These are phyloP conservation scores for Globisporangium sylvaticum DNA, from an alignment of 352 stramenopile species.

Conservation along the genomic window DNA sequence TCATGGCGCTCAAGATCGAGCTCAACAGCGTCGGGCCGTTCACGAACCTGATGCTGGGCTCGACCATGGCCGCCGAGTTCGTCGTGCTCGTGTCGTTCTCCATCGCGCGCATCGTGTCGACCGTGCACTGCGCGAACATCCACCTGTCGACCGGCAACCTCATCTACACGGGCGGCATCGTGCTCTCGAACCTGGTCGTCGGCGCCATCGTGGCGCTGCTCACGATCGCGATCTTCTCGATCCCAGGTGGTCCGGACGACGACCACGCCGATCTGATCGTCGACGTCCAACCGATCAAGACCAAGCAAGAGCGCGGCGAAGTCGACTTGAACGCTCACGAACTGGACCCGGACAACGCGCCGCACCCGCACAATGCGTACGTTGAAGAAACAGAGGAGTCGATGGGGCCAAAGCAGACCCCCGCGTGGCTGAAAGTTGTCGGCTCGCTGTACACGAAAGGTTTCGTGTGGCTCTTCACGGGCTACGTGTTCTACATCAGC, in stretches of 20 bases:
- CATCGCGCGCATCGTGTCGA: conserved; percentile 53
- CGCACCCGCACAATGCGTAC: conserved; percentile 56
- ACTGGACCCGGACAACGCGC: conserved; percentile 26
- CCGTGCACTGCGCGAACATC: conserved; percentile 56
- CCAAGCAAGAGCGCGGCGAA: conserved; percentile 1
- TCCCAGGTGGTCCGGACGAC: conserved; percentile 37
- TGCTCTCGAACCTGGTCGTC: conserved; percentile 50
- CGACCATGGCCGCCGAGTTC: conserved; percentile 69
- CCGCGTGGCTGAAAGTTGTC: too few species aligned
- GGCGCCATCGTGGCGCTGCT: conserved; percentile 30
- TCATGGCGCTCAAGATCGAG: conserved; percentile 79
- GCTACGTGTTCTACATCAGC: conserved; percentile 60
- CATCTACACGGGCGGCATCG: conserved; percentile 44
- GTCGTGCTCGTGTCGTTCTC: conserved; percentile 74
- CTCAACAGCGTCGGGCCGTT: conserved; percentile 70
- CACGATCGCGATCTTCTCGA: conserved; percentile 59
- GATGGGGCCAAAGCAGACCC: too few species aligned
- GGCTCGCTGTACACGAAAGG: conserved; percentile 54
- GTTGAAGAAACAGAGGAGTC: conserved; percentile 19
- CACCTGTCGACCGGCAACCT: conserved; percentile 46
- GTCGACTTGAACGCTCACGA: conserved; percentile 24
- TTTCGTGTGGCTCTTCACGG: conserved; percentile 59
- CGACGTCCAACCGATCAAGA: too few species aligned
- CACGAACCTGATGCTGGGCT: conserved; percentile 69
- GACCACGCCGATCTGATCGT: conserved; percentile 16